These are phyloP conservation scores for Pichia sp. DNA, from an alignment of 1,139 yeast species.

Conservation along the genomic window DNA sequence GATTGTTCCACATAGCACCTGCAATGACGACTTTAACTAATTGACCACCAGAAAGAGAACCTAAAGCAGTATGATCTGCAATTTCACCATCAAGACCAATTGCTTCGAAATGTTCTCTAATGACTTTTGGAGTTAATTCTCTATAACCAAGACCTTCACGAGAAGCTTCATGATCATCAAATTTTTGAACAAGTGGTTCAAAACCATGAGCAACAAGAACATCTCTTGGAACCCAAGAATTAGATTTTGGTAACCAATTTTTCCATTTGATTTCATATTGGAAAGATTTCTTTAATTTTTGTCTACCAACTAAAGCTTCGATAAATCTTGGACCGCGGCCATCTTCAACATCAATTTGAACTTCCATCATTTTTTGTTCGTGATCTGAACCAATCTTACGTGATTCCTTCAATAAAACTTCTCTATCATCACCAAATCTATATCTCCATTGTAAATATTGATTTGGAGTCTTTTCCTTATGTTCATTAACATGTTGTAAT, in stretches of 20 bases:
- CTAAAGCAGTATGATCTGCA: conserved; percentile 97
- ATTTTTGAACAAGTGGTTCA: conserved; percentile 80
- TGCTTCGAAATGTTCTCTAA: conserved; percentile 93
- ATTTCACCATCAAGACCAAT: conserved; percentile 97
- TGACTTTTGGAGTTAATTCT: conserved; percentile 84
- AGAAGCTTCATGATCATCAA: conserved; percentile 97
- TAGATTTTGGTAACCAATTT: conserved; percentile 85
- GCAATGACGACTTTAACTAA: conserved; percentile 97
- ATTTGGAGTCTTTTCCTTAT: conserved; percentile 95
- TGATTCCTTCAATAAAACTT: conserved; percentile 86
- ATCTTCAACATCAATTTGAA: conserved; percentile 73
- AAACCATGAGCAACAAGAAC: conserved; percentile 75
- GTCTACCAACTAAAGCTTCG: conserved; percentile 96
- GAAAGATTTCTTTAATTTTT: conserved; percentile 91
- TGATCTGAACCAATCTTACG: conserved; percentile 74
- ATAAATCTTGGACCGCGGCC: conserved; percentile 85
- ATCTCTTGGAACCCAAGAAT: conserved; percentile 90
- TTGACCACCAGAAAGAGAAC: conserved; percentile 96
- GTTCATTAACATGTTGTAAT: conserved; percentile 92
- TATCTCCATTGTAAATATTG: conserved; percentile 99
- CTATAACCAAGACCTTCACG: conserved; percentile 98
- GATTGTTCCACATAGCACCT: conserved; percentile 99
- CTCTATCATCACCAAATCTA: conserved; percentile 96
- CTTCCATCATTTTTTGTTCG: conserved; percentile 73
- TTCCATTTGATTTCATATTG: conserved; percentile 97